phyloP scores from a whole-genome alignment of 1,284 basidiomycete genomes.

The Golubevia pallescens region DNA sequence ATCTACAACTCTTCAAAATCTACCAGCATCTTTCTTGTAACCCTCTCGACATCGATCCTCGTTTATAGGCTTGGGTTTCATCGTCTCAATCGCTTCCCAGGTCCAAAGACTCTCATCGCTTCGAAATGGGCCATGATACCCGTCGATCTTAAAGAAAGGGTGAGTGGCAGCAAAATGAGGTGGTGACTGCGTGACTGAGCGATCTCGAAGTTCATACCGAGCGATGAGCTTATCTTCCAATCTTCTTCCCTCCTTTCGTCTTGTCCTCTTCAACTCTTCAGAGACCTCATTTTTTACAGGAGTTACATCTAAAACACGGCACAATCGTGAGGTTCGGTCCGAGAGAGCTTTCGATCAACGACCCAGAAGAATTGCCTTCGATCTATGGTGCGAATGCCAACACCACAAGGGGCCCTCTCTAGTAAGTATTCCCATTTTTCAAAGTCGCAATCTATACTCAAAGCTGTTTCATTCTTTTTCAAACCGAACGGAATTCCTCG shows the following conservation, averaged over 20 bases:
- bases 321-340: constrained; percentile 28
- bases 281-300: constrained; percentile 13
- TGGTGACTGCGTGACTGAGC: too few species aligned
- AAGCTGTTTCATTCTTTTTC: background rate
- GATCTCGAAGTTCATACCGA: too few species aligned
- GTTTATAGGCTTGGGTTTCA: constrained; percentile 29
- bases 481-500: too few species aligned
- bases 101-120: constrained; percentile 15
- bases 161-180: too few species aligned
- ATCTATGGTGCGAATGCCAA: constrained; percentile 20
- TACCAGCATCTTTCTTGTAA: background rate
- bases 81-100: constrained; percentile 19
- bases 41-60: constrained; percentile 16
- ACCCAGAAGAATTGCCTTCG: constrained; percentile 9
- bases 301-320: constrained; percentile 23
- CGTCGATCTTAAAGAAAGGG: constrained; percentile 14
- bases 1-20: too few species aligned
- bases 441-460: constrained; percentile 20
- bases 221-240: too few species aligned
- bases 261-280: background rate
- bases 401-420: constrained; percentile 28
- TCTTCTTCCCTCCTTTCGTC: background rate
- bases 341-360: constrained; percentile 27
- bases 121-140: constrained; percentile 21
- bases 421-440: constrained; percentile 7